Conservation (phyloP, 176 grass and related monocot genomes). For the Triticum monococcum region DNA sequence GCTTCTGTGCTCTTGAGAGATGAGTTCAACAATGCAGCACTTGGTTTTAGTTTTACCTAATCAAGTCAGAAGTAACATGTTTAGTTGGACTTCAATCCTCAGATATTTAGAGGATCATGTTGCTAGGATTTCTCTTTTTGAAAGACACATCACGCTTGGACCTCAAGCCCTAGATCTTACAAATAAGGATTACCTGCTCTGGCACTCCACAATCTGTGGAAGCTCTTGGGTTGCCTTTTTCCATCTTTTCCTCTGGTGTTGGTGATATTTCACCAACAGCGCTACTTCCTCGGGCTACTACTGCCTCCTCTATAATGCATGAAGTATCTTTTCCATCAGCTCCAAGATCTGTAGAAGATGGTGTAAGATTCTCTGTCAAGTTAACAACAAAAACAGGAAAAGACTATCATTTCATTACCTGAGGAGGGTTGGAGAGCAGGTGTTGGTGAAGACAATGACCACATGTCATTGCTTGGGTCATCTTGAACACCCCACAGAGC, state of each 20-base stretch:
- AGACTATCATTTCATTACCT: slow-evolving; percentile 34
- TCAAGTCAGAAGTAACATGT: not conserved
- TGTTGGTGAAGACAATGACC: slow-evolving; percentile 72
- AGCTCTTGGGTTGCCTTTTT: slow-evolving; percentile 19
- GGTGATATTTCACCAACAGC: slow-evolving; percentile 13
- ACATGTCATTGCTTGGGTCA: slow-evolving; percentile 57
- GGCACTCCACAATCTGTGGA: slow-evolving; percentile 18
- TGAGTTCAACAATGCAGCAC: not conserved
- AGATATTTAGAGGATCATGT: not conserved
- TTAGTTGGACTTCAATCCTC: not conserved
- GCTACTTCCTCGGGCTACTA: slow-evolving; percentile 18
- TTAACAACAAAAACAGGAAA: not conserved
- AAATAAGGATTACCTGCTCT: slow-evolving; percentile 43
- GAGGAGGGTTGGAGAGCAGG: slow-evolving; percentile 58
- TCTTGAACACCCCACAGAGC: slow-evolving; percentile 59
- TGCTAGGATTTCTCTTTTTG: slow-evolving; percentile 17
- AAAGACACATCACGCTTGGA: slow-evolving; percentile 8
- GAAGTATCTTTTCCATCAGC: slow-evolving; percentile 33
- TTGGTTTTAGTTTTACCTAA: slow-evolving; percentile 44
- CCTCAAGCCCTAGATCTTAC: slow-evolving; percentile 17
- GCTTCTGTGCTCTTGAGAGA: slow-evolving; percentile 14
- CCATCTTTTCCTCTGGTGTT: slow-evolving; percentile 19
- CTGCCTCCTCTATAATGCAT: slow-evolving; percentile 27
- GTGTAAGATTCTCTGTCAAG: slow-evolving; percentile 7
- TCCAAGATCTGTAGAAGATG: slow-evolving; percentile 29